Base-by-base conservation (phyloP, 768 basidiomycete genomes). In the Zangia roseola region DNA sequence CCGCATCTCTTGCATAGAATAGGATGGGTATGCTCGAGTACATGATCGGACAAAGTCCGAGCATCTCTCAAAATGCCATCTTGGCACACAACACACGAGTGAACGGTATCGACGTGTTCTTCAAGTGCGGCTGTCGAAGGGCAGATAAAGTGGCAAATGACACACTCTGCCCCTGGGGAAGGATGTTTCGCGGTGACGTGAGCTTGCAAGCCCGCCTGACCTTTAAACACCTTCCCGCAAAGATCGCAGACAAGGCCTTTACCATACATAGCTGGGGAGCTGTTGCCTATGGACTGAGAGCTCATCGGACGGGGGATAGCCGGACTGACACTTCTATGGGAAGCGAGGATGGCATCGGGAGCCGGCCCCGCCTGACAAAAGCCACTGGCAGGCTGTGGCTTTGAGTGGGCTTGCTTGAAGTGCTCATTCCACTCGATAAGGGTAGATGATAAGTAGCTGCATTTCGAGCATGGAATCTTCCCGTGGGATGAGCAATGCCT, bases 41-140 rank as follows among this genome's bases (percentile, higher is more conserved):
- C 55, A 50, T 68, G 66, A 36, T 68, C 68, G 8, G 64, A 54
- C 19, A 68, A 48, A 24, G 60, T 52, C 34, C 40, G 52, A 10
- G 40, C 40, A 40, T 69, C 62, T 50, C 63, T 54, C 34, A 68
- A 44, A 35, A 69, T 63, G 10, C 64, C 56, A 41, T 69, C 66
- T 16, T 53, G 56, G 36, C 68, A 68, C 10, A 68, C 37, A 26
- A 53, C 6, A 25, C 61, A 65, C 8, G 63, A 59, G 38, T 68
- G 66, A 19, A 55, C 30, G 24, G 47, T 42, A 26, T 68, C 58
- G 33, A 69, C 56, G 31, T 68, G 66, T 14, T 52, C 54, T 38
- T 65, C 59, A 2, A 68, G 61, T 12, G 54, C 50, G 1, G 51
- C 39, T 14, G 60, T 52, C 0, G 66, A 66, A 5, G 54, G 38